phyloP scores from a whole-genome alignment of 2,329 filamentous ascomycete species.

The Dichotomopilus funicola region DNA sequence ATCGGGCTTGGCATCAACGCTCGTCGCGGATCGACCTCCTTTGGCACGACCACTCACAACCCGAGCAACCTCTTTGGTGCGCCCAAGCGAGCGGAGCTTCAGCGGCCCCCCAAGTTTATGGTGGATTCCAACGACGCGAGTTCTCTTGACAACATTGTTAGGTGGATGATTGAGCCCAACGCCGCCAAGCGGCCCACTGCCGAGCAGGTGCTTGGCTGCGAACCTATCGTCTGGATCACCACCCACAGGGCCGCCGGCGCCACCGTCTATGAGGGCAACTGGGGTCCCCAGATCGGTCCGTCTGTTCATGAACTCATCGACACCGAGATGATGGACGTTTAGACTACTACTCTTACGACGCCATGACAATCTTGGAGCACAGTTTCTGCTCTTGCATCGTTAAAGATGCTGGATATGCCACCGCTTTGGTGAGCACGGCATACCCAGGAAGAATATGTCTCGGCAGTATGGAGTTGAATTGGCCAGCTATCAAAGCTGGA shows the following conservation, averaged over 20 bases:
- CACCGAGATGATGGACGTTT: slow-evolving; percentile 56
- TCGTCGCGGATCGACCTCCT: slow-evolving; percentile 18
- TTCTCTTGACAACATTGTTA: slow-evolving; percentile 76
- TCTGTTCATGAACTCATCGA: slow-evolving; percentile 32
- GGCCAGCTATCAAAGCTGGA: slow-evolving; percentile 22
- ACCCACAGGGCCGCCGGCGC: slow-evolving; percentile 74
- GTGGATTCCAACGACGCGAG: slow-evolving; percentile 62
- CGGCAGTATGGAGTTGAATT: slow-evolving; percentile 19
- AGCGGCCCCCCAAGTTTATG: slow-evolving; percentile 80
- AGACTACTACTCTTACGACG: slow-evolving; percentile 17
- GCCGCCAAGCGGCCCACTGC: slow-evolving; percentile 67
- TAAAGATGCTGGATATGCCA: slow-evolving; percentile 30
- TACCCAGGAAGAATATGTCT: slow-evolving; percentile 19
- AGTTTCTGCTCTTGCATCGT: slow-evolving; percentile 17
- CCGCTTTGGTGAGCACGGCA: slow-evolving; percentile 14
- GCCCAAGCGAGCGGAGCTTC: slow-evolving; percentile 44
- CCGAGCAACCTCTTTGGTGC: slow-evolving; percentile 41
- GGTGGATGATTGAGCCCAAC: slow-evolving; percentile 78
- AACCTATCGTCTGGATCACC: slow-evolving; percentile 75
- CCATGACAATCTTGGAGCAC: slow-evolving; percentile 18
- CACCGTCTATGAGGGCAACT: slow-evolving; percentile 94
- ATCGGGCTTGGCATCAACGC: slow-evolving; percentile 4
- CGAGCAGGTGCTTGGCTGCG: slow-evolving; percentile 63
- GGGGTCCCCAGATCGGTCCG: slow-evolving; percentile 64
- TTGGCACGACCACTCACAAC: slow-evolving; percentile 26